Evolutionary conservation across 2,329 filamentous ascomycete genomes (phyloP).

Genomic region (Colletotrichum brevisporum): DNA sequence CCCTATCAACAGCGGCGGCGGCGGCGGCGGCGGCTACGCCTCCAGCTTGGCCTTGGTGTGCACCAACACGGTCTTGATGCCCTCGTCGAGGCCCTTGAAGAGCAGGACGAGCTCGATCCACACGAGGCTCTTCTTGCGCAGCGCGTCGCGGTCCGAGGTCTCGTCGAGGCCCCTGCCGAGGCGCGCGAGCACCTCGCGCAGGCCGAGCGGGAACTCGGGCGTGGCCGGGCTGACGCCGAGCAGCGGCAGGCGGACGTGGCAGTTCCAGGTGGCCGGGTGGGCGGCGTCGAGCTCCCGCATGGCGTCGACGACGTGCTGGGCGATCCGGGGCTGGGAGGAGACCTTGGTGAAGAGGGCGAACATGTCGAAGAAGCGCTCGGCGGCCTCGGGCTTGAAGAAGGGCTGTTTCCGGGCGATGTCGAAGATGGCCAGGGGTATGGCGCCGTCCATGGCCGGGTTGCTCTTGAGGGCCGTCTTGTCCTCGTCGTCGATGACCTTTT

Average conservation of each 20-base stretch:
- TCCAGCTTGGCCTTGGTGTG: constrained; percentile 59
- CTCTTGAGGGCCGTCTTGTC: constrained; percentile 70
- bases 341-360: constrained; percentile 79
- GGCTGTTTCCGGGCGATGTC: constrained; percentile 86
- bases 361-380: constrained; percentile 84
- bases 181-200: constrained; percentile 75
- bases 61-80: constrained; percentile 68
- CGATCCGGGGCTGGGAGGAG: constrained; percentile 74
- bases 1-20: not conserved
- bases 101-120: constrained; percentile 71
- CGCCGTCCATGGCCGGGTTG: constrained; percentile 90
- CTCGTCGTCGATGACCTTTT: constrained; percentile 64
- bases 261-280: constrained; percentile 75
- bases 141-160: constrained; percentile 59
- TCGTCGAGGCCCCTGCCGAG: constrained; percentile 67
- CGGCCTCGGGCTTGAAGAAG: constrained; percentile 75
- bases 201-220: constrained; percentile 78
- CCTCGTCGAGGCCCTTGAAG: constrained; percentile 66
- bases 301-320: constrained; percentile 79
- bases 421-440: constrained; percentile 93
- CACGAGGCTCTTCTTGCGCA: constrained; percentile 63
- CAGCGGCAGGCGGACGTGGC: constrained; percentile 79
- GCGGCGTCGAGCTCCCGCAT: constrained; percentile 73
- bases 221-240: constrained; percentile 74
- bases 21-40: constrained; percentile 32